Evolutionary conservation across 1,284 basidiomycete genomes (phyloP).

Genomic region (Cutaneotrichosporon spelunceum): DNA sequence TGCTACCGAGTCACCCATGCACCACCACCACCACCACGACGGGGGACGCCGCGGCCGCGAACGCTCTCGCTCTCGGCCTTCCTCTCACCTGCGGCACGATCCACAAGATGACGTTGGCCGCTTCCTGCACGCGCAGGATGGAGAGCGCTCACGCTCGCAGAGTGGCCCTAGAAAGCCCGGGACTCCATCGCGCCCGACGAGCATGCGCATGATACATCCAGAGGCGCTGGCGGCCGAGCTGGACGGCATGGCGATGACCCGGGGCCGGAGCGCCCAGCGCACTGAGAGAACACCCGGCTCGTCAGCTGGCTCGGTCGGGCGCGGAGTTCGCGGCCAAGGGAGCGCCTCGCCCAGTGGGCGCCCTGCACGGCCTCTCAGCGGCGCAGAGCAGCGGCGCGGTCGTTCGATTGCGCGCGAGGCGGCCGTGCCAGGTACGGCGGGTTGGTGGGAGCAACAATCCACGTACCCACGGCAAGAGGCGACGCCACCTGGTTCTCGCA

Average conservation of each 20-base stretch:
- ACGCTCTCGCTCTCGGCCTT: constrained; percentile 4
- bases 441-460: constrained; percentile 4
- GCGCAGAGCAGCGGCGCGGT: constrained; percentile 5
- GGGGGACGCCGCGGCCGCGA: neutral
- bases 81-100: neutral
- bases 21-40: neutral
- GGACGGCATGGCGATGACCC: constrained; percentile 15
- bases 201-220: neutral
- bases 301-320: neutral
- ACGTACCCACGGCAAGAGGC: neutral
- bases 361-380: constrained; percentile 8
- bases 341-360: neutral
- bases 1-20: constrained; percentile 2
- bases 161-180: neutral
- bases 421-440: constrained; percentile 1
- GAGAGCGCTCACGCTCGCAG: constrained; percentile 8
- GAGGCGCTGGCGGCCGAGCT: constrained; percentile 12
- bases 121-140: neutral
- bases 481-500: constrained; percentile 1
- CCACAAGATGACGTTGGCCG: neutral
- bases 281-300: neutral
- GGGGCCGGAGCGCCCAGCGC: constrained; percentile 12
- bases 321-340: neutral
- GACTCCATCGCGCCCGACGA: neutral
- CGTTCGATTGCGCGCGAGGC: constrained; percentile 1